phyloP scores from a whole-genome alignment of 208 protist species.

The Crithidia sp. region DNA sequence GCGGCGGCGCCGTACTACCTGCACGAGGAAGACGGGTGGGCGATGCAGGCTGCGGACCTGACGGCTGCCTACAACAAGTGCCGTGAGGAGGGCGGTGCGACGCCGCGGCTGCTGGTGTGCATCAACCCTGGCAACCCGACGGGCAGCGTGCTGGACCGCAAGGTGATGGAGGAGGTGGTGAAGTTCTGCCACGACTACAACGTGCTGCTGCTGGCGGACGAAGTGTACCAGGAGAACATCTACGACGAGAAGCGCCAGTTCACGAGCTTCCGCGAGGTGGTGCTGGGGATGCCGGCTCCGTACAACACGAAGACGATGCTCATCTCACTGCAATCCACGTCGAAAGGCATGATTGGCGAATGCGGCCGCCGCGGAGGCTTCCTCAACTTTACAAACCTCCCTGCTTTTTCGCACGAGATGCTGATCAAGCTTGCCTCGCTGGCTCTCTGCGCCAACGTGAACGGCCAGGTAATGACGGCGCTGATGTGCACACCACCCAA shows the following conservation, averaged over 20 bases:
- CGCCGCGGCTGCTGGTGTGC: constrained; percentile 94
- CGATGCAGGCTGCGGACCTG: constrained; percentile 76
- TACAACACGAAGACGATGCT: constrained; percentile 72
- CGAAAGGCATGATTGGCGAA: constrained; percentile 98
- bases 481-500: constrained; percentile 97
- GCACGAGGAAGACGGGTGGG: constrained; percentile 94
- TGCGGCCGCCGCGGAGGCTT: constrained; percentile 99
- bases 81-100: constrained; percentile 61
- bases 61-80: constrained; percentile 60
- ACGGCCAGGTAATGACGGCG: constrained; percentile 94
- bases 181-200: constrained; percentile 64
- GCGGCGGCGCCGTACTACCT: constrained; percentile 95
- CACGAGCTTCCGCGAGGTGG: constrained; percentile 89
- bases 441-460: constrained; percentile 97
- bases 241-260: constrained; percentile 93
- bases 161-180: constrained; percentile 85
- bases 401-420: constrained; percentile 73
- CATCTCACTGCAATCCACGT: constrained; percentile 97
- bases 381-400: constrained; percentile 92
- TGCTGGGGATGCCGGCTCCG: constrained; percentile 65
- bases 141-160: constrained; percentile 85
- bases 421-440: constrained; percentile 98
- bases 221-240: constrained; percentile 99
- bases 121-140: constrained; percentile 99
- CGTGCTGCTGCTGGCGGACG: constrained; percentile 97